Evolutionary conservation across 768 basidiomycete species (phyloP), one percentile per base, ranked within the genome.

Genomic region (Boletus subcaerulescens): DNA sequence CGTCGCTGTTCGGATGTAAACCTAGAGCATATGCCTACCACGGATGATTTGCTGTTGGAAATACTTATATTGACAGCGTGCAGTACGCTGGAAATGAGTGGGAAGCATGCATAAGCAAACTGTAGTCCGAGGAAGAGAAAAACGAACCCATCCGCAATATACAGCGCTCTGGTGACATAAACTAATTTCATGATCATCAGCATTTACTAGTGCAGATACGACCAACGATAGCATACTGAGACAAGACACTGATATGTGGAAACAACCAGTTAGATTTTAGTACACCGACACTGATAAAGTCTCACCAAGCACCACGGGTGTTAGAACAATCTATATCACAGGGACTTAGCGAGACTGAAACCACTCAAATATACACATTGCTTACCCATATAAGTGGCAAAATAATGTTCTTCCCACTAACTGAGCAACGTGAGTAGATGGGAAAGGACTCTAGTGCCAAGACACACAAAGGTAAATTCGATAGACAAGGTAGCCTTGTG

Each of bases 401-500:
- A 14, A 39, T 0, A 13, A 55, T n/a, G 0, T 39, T 55, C 22
- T n/a, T 62, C 44, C 42, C 38, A 1, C 45, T 53, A 24, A 63
- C 61, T 63, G 17, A 4, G 2, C 2, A 8, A 1, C 0, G 3
- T 63, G 17, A 46, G 29, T 29, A n/a, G 47, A 32, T 31, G 13
- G 8, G 22, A 26, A 7, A 42, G 14, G 31, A 35, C 11, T n/a
- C 1, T 20, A 2, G 18, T 12, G 4, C 3, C 2, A 12, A 35
- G 6, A 59, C 61, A 20, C 31, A 62, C 61, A 52, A 20, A 24
- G 0, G 2, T 63, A 62, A 41, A 62, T 42, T 44, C 61, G 57
- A 31, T 60, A 24, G 12, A 63, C 41, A 32, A 62, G 55, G 40
- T 42, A 62, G 0, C 53, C 57, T 33, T 63, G 61, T 0, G 53